phyloP scores from a whole-genome alignment of 495 filamentous ascomycete species.

The Penicillium roqueforti region DNA sequence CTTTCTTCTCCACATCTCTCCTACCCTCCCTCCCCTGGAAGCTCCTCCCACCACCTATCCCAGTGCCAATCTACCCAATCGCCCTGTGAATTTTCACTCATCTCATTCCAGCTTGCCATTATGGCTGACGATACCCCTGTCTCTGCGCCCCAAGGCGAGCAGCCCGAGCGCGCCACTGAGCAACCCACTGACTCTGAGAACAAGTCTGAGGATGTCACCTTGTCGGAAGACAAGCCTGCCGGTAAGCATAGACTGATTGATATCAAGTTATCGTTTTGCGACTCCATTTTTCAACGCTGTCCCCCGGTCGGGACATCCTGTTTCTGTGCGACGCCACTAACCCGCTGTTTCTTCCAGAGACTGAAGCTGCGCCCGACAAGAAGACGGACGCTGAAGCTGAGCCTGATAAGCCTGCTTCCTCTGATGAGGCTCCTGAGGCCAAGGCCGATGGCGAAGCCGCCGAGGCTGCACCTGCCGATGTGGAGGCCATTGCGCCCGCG shows the following conservation, averaged over 20 bases:
- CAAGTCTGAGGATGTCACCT: conserved; percentile 29
- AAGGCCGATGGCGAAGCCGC: conserved; percentile 29
- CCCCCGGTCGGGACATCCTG: neutral
- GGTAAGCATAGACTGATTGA: conserved; percentile 26
- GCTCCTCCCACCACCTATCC: conserved; percentile 14
- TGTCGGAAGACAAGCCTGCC: conserved; percentile 29
- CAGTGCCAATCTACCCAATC: conserved; percentile 14
- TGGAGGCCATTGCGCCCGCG: conserved; percentile 26
- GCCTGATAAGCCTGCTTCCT: conserved; percentile 23
- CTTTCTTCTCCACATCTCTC: conserved; percentile 41
- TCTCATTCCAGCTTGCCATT: conserved; percentile 18
- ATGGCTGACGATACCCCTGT: conserved; percentile 45
- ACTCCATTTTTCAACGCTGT: neutral
- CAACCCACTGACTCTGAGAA: conserved; percentile 26
- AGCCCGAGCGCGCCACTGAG: conserved; percentile 34
- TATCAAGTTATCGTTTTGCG: neutral
- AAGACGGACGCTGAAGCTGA: conserved; percentile 30
- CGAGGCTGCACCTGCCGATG: conserved; percentile 25
- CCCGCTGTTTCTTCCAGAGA: conserved; percentile 19
- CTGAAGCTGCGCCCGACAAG: conserved; percentile 24
- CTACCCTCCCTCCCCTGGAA: conserved; percentile 24
- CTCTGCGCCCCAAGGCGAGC: conserved; percentile 32
- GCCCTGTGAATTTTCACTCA: conserved; percentile 13
- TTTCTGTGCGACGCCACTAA: conserved; percentile 32
- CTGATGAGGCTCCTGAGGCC: conserved; percentile 30